Conservation (phyloP, 1,284 basidiomycete species). For the Austropuccinia psidii region DNA sequence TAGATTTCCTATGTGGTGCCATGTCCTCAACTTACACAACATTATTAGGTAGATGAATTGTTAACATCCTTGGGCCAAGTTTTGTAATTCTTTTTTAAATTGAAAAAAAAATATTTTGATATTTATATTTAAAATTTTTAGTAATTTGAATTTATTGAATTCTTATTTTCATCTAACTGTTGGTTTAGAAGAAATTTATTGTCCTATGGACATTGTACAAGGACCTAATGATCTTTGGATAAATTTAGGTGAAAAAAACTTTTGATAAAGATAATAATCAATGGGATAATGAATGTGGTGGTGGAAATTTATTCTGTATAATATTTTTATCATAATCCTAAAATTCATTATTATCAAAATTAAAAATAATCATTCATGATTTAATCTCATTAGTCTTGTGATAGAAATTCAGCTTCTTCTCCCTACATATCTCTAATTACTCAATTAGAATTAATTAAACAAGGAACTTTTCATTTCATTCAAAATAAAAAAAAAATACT, state of each 20-base stretch:
- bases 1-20: conserved; percentile 28
- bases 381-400: background rate
- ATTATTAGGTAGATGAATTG: conserved; percentile 1
- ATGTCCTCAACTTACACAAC: conserved; percentile 21
- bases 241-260: background rate
- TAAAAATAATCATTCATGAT: background rate
- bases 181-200: conserved; percentile 2
- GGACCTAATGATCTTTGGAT: conserved; percentile 10
- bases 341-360: too few relatives aligned
- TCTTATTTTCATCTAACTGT: background rate
- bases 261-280: conserved; percentile 6
- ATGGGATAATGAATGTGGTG: conserved; percentile 8
- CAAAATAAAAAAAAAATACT: conserved; percentile 21
- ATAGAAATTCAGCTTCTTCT: background rate
- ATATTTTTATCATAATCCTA: too few relatives aligned
- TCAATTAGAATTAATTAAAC: conserved; percentile 23
- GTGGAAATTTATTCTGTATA: conserved; percentile 12
- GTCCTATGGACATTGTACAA: background rate
- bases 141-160: background rate
- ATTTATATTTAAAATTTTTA: background rate
- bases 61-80: conserved; percentile 4
- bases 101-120: background rate
- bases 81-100: background rate
- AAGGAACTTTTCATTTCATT: conserved; percentile 17
- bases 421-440: conserved; percentile 35